Percentiles rank a stretch among this genome's conserved stretches.
Conservation (phyloP, 2,329 filamentous ascomycete genomes). For the Cryphonectria japonica region DNA sequence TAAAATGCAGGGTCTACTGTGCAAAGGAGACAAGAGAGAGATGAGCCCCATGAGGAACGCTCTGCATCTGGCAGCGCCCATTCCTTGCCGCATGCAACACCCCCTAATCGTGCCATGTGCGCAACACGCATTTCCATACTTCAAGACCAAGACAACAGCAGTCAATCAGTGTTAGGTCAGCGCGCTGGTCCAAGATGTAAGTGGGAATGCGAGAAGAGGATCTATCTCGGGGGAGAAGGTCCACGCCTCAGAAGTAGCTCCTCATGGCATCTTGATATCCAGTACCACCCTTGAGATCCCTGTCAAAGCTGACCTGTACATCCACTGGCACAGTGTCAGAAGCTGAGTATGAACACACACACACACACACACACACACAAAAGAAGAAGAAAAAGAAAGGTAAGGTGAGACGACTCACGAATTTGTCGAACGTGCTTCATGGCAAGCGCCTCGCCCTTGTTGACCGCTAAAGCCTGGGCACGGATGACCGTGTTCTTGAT, state of each 20-base stretch:
- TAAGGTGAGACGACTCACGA: slow-evolving; percentile 30
- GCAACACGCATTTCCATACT: background rate
- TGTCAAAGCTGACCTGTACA: slow-evolving; percentile 80
- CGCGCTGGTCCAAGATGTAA: background rate
- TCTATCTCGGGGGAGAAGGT: no score
- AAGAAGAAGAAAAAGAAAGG: background rate
- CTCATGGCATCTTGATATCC: slow-evolving; percentile 86
- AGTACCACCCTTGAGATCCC: slow-evolving; percentile 78
- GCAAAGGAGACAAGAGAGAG: background rate
- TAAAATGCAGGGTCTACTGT: background rate
- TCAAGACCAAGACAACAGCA: background rate
- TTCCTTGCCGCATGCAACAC: background rate
- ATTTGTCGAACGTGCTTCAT: slow-evolving; percentile 83
- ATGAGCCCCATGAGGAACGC: background rate
- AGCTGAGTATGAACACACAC: background rate
- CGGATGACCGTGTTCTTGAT: slow-evolving; percentile 90
- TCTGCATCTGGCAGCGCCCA: background rate
- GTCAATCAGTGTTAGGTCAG: no score
- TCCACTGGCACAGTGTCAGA: slow-evolving; percentile 54
- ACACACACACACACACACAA: no score
- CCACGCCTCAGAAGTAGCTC: slow-evolving; percentile 63
- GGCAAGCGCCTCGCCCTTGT: slow-evolving; percentile 69
- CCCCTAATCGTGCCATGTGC: background rate
- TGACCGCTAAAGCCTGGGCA: slow-evolving; percentile 79
- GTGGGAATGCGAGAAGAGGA: background rate